Conservation (phyloP, 345 rosid species). For the Populus tremula region DNA sequence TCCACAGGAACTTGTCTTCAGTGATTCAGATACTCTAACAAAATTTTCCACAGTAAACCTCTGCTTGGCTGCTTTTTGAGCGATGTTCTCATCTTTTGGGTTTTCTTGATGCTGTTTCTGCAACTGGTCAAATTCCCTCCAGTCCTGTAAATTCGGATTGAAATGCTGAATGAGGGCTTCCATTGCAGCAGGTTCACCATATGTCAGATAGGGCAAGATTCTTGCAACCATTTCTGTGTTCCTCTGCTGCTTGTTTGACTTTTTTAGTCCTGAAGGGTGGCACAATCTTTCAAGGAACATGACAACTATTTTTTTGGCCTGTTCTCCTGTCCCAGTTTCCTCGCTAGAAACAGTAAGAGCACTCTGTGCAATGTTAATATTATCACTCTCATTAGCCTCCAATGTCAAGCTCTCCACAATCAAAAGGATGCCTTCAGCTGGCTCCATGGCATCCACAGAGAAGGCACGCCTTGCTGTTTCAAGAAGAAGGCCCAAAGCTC, state of each 20-base stretch:
- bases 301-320: constrained; percentile 94
- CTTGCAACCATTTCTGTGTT: constrained; percentile 99
- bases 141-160: constrained; percentile 77
- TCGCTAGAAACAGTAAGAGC: constrained; percentile 76
- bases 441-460: constrained; percentile 98
- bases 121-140: constrained; percentile 76
- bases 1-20: constrained; percentile 95
- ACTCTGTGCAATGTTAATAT: constrained; percentile 69
- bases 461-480: constrained; percentile 97
- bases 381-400: constrained; percentile 93
- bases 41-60: constrained; percentile 82
- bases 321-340: constrained; percentile 83
- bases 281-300: constrained; percentile 93
- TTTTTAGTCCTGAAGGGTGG: constrained; percentile 80
- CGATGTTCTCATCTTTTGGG: constrained; percentile 65
- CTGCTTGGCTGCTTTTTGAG: constrained; percentile 71
- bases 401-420: constrained; percentile 91
- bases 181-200: constrained; percentile 99
- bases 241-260: constrained; percentile 95
- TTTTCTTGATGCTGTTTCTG: constrained; percentile 69
- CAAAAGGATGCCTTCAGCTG: constrained; percentile 96
- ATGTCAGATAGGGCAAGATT: constrained; percentile 92
- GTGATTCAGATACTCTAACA: constrained; percentile 92
- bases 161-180: constrained; percentile 93
- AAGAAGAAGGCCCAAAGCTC: constrained; percentile 92